Percentiles rank a stretch among this genome's conserved stretches.
phyloP scores from a whole-genome alignment of 495 filamentous ascomycete species.

The Neurospora discreta region DNA sequence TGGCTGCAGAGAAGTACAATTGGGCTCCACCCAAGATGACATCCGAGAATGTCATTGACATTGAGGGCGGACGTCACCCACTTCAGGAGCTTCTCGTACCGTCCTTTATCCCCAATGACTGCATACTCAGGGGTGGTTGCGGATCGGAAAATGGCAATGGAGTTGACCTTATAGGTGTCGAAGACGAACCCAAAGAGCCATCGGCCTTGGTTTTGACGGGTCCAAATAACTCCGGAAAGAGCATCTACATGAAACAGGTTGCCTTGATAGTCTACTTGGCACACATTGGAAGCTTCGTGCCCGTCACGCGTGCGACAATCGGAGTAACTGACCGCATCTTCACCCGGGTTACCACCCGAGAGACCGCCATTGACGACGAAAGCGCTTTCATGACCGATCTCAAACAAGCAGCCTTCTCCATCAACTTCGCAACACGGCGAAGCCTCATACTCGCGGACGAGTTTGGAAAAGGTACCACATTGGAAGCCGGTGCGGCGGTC shows the following conservation, averaged over 20 bases:
- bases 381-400: slow-evolving; percentile 92
- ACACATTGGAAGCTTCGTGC: slow-evolving; percentile 87
- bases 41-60: slow-evolving; percentile 58
- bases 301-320: slow-evolving; percentile 65
- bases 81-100: slow-evolving; percentile 82
- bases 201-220: slow-evolving; percentile 82
- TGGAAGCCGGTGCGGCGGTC: slow-evolving; percentile 74
- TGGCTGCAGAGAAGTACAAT: slow-evolving; percentile 65
- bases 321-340: slow-evolving; percentile 90
- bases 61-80: slow-evolving; percentile 75
- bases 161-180: background rate
- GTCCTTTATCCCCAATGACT: slow-evolving; percentile 80
- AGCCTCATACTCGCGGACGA: slow-evolving; percentile 86
- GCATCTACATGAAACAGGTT: slow-evolving; percentile 89
- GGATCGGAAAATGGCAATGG: slow-evolving; percentile 15
- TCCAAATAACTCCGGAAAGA: slow-evolving; percentile 94
- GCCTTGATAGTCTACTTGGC: slow-evolving; percentile 92
- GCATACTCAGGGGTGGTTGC: slow-evolving; percentile 53
- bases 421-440: slow-evolving; percentile 64
- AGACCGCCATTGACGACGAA: slow-evolving; percentile 74
- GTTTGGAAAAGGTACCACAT: slow-evolving; percentile 90
- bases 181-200: slow-evolving; percentile 27
- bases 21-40: slow-evolving; percentile 62
- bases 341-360: slow-evolving; percentile 75
- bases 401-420: slow-evolving; percentile 71